phyloP scores from a whole-genome alignment of 345 rosid genomes.

The Eucalyptus sp. region DNA sequence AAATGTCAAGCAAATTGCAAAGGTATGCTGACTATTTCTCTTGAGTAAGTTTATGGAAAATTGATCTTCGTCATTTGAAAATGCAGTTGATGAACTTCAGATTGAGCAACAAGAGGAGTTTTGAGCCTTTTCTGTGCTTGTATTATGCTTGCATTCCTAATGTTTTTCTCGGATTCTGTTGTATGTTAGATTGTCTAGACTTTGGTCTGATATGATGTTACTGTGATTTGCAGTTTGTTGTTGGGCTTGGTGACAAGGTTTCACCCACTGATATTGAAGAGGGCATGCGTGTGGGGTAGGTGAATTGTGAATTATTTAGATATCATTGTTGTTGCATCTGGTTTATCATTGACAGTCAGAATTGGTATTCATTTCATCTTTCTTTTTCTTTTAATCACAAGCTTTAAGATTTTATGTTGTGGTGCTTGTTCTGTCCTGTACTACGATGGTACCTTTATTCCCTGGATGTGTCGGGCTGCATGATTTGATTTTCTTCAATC shows the following conservation, averaged over 20 bases:
- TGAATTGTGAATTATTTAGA: background rate
- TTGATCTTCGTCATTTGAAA: background rate
- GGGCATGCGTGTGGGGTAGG: conserved; percentile 99
- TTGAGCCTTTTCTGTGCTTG: background rate
- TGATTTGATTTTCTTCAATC: background rate
- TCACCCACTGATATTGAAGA: conserved; percentile 96
- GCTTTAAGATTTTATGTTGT: background rate
- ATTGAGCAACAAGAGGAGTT: background rate
- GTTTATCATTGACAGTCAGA: background rate
- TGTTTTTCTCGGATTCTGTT: background rate
- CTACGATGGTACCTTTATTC: background rate
- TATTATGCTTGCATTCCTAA: background rate
- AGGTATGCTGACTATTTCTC: conserved; percentile 25
- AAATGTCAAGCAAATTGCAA: conserved; percentile 94
- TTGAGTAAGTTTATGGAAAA: background rate
- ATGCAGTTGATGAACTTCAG: background rate
- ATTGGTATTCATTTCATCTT: background rate
- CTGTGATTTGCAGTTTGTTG: conserved; percentile 57
- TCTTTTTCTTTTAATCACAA: background rate
- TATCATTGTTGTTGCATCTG: background rate
- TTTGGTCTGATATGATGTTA: background rate
- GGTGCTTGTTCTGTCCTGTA: background rate
- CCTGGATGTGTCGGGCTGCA: background rate
- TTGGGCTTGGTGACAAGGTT: conserved; percentile 97
- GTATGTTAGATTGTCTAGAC: background rate